Conservation (phyloP, 2,329 filamentous ascomycete species). For the Lachnellula willkommii region DNA sequence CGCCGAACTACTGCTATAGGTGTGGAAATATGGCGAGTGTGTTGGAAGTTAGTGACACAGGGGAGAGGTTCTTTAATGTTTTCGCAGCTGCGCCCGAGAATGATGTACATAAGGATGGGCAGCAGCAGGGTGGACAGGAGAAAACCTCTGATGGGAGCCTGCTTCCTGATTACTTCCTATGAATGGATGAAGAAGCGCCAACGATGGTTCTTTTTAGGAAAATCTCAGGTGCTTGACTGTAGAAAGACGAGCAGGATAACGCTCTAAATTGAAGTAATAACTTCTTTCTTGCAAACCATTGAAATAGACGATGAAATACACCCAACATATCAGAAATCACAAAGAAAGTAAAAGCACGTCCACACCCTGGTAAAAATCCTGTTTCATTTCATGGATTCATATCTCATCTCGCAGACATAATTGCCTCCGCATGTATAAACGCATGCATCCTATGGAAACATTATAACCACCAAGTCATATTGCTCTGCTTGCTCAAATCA, state of each 20-base stretch:
- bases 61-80: constrained; percentile 94
- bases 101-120: constrained; percentile 80
- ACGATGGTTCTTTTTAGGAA: no score
- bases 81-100: constrained; percentile 97
- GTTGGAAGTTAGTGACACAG: constrained; percentile 87
- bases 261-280: neutral
- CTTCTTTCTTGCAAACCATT: constrained; percentile 3
- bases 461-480: neutral
- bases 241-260: neutral
- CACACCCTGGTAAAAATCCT: neutral
- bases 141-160: constrained; percentile 59
- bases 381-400: constrained; percentile 2
- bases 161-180: constrained; percentile 70
- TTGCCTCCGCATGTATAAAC: neutral
- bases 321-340: neutral
- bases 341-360: neutral
- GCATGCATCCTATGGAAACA: neutral
- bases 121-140: constrained; percentile 71
- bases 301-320: neutral
- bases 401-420: neutral
- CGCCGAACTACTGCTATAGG: constrained; percentile 76
- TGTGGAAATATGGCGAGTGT: constrained; percentile 98
- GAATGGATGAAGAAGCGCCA: constrained; percentile 14
- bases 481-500: neutral
- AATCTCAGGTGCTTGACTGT: no score